phyloP scores from a whole-genome alignment of 768 basidiomycete genomes.

The Lactarius sp. region DNA sequence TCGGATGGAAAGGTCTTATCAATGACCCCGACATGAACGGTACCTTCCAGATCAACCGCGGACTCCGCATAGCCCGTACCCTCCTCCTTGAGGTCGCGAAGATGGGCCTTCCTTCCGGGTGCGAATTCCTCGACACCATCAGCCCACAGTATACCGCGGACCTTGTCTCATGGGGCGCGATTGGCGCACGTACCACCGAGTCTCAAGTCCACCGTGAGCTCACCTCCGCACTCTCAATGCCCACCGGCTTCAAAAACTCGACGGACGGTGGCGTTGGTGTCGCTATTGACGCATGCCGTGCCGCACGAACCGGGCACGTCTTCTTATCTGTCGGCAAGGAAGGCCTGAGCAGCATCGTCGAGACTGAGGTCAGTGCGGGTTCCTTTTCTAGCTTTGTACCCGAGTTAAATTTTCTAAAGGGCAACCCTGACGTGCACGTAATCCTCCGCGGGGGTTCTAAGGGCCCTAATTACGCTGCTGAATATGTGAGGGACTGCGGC shows the following conservation, averaged over 20 bases:
- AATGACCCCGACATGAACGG: constrained; percentile 95
- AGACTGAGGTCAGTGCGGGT: constrained; percentile 63
- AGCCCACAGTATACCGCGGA: constrained; percentile 91
- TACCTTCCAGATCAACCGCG: constrained; percentile 94
- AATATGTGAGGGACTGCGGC: constrained; percentile 72
- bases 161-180: constrained; percentile 91
- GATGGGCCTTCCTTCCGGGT: constrained; percentile 89
- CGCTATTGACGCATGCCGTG: constrained; percentile 92
- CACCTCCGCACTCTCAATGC: constrained; percentile 84
- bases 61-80: constrained; percentile 81
- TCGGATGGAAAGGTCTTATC: constrained; percentile 99
- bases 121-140: constrained; percentile 87
- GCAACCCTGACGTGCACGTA: constrained; percentile 87
- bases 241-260: constrained; percentile 97
- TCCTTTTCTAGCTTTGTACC: not conserved
- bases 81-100: constrained; percentile 86
- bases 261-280: constrained; percentile 91
- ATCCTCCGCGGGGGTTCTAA: constrained; percentile 88
- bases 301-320: constrained; percentile 85
- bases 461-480: constrained; percentile 84
- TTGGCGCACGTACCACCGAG: constrained; percentile 90
- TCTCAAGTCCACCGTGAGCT: constrained; percentile 91
- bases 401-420: constrained; percentile 41
- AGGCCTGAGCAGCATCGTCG: constrained; percentile 89
- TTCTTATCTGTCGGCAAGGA: constrained; percentile 98